phyloP scores from a whole-genome alignment of 2,329 filamentous ascomycete genomes.

The Colletotrichum tabaci region DNA sequence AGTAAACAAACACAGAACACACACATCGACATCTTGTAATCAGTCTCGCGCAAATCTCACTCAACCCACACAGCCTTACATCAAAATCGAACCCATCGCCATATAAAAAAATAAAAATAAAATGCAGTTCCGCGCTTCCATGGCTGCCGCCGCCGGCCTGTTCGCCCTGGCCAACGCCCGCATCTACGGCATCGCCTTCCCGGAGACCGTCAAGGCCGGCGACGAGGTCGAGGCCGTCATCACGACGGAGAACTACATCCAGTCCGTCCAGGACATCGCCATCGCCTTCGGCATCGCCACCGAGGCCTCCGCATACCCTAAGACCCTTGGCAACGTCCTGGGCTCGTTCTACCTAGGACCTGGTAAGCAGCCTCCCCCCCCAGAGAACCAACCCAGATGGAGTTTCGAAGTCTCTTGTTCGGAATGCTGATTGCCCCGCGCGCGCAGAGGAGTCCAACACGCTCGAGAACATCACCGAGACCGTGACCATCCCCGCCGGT shows the following conservation, averaged over 20 bases:
- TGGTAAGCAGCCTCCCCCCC: conserved; percentile 42
- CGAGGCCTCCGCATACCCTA: conserved; percentile 45
- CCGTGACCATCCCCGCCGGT: conserved; percentile 46
- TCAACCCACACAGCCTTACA: neutral
- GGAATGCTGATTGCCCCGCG: neutral
- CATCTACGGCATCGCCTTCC: conserved; percentile 60
- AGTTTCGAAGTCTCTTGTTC: too few relatives aligned
- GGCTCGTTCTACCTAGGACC: conserved; percentile 56
- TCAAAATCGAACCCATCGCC: neutral
- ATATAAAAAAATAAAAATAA: neutral
- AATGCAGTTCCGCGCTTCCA: conserved; percentile 45
- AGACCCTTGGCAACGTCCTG: conserved; percentile 50
- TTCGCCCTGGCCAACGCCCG: conserved; percentile 52
- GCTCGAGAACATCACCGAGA: conserved; percentile 46
- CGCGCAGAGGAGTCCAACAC: conserved; percentile 47
- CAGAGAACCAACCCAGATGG: too few relatives aligned
- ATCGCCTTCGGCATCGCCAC: conserved; percentile 58
- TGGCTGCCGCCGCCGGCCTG: conserved; percentile 46
- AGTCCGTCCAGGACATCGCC: conserved; percentile 60
- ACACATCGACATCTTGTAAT: neutral
- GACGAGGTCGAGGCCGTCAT: conserved; percentile 53
- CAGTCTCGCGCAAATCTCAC: too few relatives aligned
- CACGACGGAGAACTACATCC: conserved; percentile 59
- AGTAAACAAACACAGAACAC: neutral
- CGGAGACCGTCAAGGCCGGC: conserved; percentile 57